Base-by-base conservation (phyloP, 768 basidiomycete species). In the Suillus subluteus region DNA sequence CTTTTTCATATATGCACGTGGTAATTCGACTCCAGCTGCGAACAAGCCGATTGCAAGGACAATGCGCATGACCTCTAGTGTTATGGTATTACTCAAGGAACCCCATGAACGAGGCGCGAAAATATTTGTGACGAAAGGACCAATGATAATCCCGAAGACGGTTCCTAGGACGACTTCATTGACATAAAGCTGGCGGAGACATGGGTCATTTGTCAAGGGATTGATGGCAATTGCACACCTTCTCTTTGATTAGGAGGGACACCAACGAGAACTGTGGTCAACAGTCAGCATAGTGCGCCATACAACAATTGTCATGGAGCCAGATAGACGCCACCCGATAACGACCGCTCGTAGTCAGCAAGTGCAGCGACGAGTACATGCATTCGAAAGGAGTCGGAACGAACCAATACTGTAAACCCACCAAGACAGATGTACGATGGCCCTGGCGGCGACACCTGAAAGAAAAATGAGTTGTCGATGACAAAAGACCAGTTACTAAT, bases 161-260 rank as follows among this genome's bases (percentile, higher is more conserved):
- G 95, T 96, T 3, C 95, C 96, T 32, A 98, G 88, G 40, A 96
- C 90, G 43, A 97, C 96, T 82, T 99, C 97, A 71, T 95, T 98
- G 69, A 98, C 86, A 73, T 91, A 98, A 7, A 97, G 73, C 87
- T 94, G 62, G n/a, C n/a, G 21, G 12, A 46, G 58, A 48, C 58
- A 15, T 30, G 18, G 35, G 44, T 55, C 1, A 62, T 37, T 62
- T 26, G 44, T 21, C 12, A 12, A 37, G 11, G 12, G 21, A 13
- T 37, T 13, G 6, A n/a, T n/a, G 6, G 21, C 2, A 7, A 21
- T 37, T n/a, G 6, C 76, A 18, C 58, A 91, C 92, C 81, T 81
- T 89, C 78, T 98, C 94, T 77, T 92, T 93, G 55, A 95, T 86
- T 16, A 95, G 79, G 23, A 95, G 82, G 6, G 94, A 94, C 38